phyloP scores from a whole-genome alignment of 2,329 filamentous ascomycete genomes.

The Clonostachys solani region DNA sequence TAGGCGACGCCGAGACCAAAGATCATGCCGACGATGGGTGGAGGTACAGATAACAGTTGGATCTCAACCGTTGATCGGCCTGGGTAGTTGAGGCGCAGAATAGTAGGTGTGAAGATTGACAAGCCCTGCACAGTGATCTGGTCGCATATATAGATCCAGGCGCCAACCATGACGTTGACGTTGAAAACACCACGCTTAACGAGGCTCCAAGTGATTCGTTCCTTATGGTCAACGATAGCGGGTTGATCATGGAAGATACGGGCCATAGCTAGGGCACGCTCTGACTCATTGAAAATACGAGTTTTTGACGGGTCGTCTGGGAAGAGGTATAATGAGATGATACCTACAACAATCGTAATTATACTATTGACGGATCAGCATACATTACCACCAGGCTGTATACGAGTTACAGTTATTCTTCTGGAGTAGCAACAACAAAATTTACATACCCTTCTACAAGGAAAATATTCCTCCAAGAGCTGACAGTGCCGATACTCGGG shows the following conservation, averaged over 20 bases:
- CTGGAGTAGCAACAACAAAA: background rate
- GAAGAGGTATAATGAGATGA: constrained; percentile 45
- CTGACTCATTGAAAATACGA: constrained; percentile 44
- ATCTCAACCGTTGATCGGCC: constrained; percentile 13
- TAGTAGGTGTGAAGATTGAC: constrained; percentile 45
- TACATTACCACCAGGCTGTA: background rate
- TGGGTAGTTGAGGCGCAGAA: constrained; percentile 25
- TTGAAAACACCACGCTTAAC: constrained; percentile 44
- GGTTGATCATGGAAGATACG: constrained; percentile 32
- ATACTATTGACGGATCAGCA: constrained; percentile 20
- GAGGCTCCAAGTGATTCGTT: constrained; percentile 39
- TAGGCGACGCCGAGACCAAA: constrained; percentile 15
- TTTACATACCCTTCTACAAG: constrained; percentile 48
- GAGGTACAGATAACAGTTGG: constrained; percentile 15
- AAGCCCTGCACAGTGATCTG: constrained; percentile 53
- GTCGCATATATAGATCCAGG: constrained; percentile 50
- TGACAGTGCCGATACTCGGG: constrained; percentile 10
- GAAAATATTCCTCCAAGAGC: constrained; percentile 57
- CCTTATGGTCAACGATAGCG: constrained; percentile 34
- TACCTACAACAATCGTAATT: constrained; percentile 43
- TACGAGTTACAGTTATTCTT: too few species aligned
- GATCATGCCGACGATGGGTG: constrained; percentile 13
- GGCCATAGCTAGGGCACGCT: constrained; percentile 48
- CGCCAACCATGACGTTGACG: constrained; percentile 15
- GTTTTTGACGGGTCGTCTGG: constrained; percentile 42